Percentiles rank a stretch among this genome's conserved stretches.
Conservation (phyloP, 139 green algal species). For the Gonium pectorale region DNA sequence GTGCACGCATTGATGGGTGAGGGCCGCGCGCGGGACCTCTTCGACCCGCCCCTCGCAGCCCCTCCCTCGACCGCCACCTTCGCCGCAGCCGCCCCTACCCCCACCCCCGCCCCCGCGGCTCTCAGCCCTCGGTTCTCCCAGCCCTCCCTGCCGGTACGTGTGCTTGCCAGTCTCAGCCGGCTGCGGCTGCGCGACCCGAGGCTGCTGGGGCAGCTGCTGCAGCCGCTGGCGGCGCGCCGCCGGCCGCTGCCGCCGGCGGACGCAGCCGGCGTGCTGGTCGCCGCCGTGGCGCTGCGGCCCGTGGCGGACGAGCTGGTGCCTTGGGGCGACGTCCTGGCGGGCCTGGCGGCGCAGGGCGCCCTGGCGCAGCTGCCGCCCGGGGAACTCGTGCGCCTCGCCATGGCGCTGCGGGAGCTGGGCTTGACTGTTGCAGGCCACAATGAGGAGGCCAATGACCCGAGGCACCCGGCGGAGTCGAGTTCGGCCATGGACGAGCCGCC, state of each 20-base stretch:
- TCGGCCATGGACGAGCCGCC: too few species aligned
- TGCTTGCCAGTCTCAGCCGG: background rate
- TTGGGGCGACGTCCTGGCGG: background rate
- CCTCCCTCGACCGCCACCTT: background rate
- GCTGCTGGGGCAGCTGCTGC: background rate
- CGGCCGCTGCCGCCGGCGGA: background rate
- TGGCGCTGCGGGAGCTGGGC: background rate
- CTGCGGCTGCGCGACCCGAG: background rate
- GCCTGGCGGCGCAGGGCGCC: slow-evolving; percentile 7
- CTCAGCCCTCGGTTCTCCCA: background rate
- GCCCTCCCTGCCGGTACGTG: background rate
- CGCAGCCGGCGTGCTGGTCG: background rate
- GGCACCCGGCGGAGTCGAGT: too few species aligned
- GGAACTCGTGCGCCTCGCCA: slow-evolving; percentile 3
- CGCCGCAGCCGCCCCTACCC: background rate
- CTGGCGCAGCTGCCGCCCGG: background rate
- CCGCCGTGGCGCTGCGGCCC: background rate
- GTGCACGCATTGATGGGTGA: background rate
- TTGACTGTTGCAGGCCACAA: background rate
- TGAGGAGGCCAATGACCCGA: too few species aligned
- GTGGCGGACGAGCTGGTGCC: background rate
- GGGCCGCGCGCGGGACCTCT: too few species aligned
- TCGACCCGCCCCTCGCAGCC: too few species aligned
- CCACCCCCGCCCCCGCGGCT: background rate
- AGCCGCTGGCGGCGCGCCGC: background rate